Evolutionary conservation across 441 rosid genomes (phyloP), one percentile per base, ranked within the genome.

Genomic region (Arabidopsis lyrata): DNA sequence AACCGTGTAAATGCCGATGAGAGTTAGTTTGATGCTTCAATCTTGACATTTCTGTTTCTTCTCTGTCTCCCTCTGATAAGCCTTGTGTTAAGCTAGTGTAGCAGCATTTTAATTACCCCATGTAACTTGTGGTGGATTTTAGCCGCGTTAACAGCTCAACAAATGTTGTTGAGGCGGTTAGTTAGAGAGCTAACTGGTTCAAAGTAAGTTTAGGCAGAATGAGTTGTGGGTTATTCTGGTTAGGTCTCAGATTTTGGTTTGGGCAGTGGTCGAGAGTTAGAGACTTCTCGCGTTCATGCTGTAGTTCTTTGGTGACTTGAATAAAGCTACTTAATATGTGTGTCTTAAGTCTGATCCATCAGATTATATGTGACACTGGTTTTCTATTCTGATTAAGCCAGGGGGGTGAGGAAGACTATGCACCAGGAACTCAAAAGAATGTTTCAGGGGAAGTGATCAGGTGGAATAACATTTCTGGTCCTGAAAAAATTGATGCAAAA

Each of bases 341-440:
- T n/a, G n/a, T n/a, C n/a, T n/a, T n/a, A n/a, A n/a, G n/a, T n/a
- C n/a, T n/a, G 50, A 29, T 67, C n/a, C 34, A 34, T 81, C 22
- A 49, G 48, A 0, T 27, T 36, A 13, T 50, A 50, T 60, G 42
- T 44, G 57, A 61, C 31, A 68, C 27, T 64, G 13, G 60, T 66
- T 64, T 50, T 64, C 41, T 48, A 42, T 65, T 48, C 62, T 36
- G 70, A 47, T 56, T 60, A 72, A 68, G 75, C 56, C 73, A 76
- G 77, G 82, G 83, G 88, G 93, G 80, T 77, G 78, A 62, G 60
- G 87, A 89, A 8, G 93, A 87, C 77, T 95, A 86, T 81, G 98
- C 92, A 68, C 96, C 94, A 3, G 96, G 96, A 77, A 86, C 98
- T 5, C 98, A 95, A 75, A 95, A 95, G 88, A 95, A 86, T 62